Evolutionary conservation across 441 rosid species (phyloP).

Genomic region (Gossypium gossypioides): DNA sequence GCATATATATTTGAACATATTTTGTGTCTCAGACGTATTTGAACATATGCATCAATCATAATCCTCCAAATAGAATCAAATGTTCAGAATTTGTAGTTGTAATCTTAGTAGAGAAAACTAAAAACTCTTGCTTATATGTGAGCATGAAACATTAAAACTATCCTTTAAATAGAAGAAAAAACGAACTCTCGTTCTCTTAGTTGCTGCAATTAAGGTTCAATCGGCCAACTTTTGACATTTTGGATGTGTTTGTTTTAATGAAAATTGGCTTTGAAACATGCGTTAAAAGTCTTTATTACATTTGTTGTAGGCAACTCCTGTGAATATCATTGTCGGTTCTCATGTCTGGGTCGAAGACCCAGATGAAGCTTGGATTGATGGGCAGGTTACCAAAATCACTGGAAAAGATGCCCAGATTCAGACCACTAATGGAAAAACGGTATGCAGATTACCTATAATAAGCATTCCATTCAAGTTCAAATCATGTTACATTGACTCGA

Average conservation of each 20-base stretch:
- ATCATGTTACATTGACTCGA: not conserved
- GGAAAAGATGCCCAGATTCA: conserved; percentile 49
- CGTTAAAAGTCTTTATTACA: conserved; percentile 4
- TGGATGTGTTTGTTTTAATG: too few relatives aligned
- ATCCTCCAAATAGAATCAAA: too few relatives aligned
- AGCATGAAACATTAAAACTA: not conserved
- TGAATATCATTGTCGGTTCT: conserved; percentile 80
- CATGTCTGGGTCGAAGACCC: conserved; percentile 84
- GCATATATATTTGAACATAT: too few relatives aligned
- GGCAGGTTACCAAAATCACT: conserved; percentile 52
- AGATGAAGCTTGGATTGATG: conserved; percentile 72
- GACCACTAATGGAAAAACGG: conserved; percentile 57
- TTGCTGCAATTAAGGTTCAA: too few relatives aligned
- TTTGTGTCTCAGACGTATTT: too few relatives aligned
- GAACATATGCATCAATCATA: too few relatives aligned
- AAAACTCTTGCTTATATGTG: not conserved
- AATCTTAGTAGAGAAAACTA: not conserved
- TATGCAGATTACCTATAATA: conserved; percentile 4
- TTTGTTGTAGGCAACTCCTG: conserved; percentile 62
- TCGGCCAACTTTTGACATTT: too few relatives aligned
- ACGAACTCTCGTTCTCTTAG: too few relatives aligned
- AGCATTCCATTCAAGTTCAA: not conserved
- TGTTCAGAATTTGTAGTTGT: too few relatives aligned
- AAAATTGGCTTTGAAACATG: not conserved
- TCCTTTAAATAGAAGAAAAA: too few relatives aligned